Evolutionary conservation across 2,329 filamentous ascomycete genomes (phyloP).

Genomic region (Paraphoma sp.): DNA sequence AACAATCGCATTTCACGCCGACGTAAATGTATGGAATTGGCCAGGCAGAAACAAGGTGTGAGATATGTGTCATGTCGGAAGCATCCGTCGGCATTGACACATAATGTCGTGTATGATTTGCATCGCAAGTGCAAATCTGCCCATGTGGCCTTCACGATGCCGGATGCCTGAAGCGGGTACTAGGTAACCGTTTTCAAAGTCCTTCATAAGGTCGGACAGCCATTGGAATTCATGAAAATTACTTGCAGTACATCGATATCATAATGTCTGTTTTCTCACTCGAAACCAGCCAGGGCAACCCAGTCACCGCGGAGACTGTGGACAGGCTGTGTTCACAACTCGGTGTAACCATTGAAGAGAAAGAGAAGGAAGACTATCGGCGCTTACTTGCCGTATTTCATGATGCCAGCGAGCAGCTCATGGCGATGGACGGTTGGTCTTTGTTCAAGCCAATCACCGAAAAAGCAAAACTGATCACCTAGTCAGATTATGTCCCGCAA

Average conservation of each 20-base stretch:
- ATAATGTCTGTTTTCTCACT: slow-evolving; percentile 50
- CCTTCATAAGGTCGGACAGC: background rate
- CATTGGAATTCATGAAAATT: too few species aligned
- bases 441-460: background rate
- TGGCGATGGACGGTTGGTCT: slow-evolving; percentile 42
- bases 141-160: background rate
- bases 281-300: slow-evolving; percentile 37
- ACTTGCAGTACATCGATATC: background rate
- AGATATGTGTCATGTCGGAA: background rate
- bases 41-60: too few species aligned
- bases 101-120: background rate
- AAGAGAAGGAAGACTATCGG: slow-evolving; percentile 49
- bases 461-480: slow-evolving; percentile 19
- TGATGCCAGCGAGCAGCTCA: slow-evolving; percentile 46
- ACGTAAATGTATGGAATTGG: too few species aligned
- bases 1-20: background rate
- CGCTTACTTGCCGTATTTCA: slow-evolving; percentile 49
- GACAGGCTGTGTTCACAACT: slow-evolving; percentile 41
- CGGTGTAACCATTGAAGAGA: slow-evolving; percentile 40
- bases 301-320: slow-evolving; percentile 42
- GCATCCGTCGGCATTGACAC: background rate
- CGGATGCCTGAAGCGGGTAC: background rate
- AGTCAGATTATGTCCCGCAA: slow-evolving; percentile 39
- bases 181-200: background rate
- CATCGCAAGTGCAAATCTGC: background rate